Percentiles rank a stretch among this genome's conserved stretches.
Evolutionary conservation across 129 eudicot species (phyloP).

Genomic region (Scalesia atractyloides): DNA sequence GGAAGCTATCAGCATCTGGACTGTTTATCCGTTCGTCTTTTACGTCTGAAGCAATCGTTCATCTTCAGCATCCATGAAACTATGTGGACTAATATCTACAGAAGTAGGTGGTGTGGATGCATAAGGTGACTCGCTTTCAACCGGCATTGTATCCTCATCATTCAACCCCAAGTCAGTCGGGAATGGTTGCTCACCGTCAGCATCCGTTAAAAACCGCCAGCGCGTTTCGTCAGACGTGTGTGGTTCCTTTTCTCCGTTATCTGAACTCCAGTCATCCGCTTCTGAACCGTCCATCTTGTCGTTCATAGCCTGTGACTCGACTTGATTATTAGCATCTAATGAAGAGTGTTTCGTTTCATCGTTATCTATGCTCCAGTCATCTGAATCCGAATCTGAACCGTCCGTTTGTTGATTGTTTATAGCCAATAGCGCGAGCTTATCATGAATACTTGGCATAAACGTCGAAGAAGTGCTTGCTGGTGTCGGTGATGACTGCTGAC

Average conservation of each 20-base stretch:
- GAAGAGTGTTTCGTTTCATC: constrained; percentile 22
- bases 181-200: background rate
- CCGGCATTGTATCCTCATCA: background rate
- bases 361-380: constrained; percentile 34
- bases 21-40: background rate
- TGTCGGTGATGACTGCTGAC: background rate
- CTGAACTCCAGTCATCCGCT: constrained; percentile 23
- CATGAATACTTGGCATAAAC: constrained; percentile 22
- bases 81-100: constrained; percentile 1
- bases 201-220: background rate
- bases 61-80: background rate
- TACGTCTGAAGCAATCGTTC: background rate
- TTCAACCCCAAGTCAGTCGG: background rate
- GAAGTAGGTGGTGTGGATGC: background rate
- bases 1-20: background rate
- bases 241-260: constrained; percentile 12
- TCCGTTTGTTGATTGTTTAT: constrained; percentile 17
- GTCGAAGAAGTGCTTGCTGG: background rate
- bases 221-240: constrained; percentile 3
- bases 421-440: constrained; percentile 27
- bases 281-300: constrained; percentile 15
- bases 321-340: constrained; percentile 3
- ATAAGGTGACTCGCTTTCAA: background rate
- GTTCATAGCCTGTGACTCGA: background rate
- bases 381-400: constrained; percentile 33